Evolutionary conservation across 2,329 filamentous ascomycete species (phyloP).

Genomic region (Trichoderma pleuroti): DNA sequence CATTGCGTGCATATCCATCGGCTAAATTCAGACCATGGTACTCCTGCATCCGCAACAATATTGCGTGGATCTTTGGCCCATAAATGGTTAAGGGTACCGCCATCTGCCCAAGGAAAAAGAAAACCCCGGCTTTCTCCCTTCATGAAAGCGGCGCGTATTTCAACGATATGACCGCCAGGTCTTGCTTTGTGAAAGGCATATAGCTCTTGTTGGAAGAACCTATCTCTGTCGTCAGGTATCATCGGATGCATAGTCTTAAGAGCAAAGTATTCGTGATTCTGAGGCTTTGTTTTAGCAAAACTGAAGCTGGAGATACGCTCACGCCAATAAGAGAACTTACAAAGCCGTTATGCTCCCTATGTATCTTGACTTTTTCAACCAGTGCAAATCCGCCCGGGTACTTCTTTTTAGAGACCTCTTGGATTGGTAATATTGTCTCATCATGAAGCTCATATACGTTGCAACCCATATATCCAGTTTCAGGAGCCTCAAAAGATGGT

Average conservation of each 20-base stretch:
- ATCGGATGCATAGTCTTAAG: not conserved
- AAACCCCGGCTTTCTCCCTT: not conserved
- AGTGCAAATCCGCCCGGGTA: too few relatives aligned
- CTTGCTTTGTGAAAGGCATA: not conserved
- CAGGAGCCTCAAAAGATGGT: too few relatives aligned
- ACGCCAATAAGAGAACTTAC: not conserved
- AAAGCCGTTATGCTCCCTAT: not conserved
- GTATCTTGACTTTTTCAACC: too few relatives aligned
- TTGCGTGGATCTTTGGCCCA: not conserved
- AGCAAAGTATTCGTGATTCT: not conserved
- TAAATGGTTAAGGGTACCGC: not conserved
- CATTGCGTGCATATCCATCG: not conserved
- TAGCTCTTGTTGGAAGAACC: not conserved
- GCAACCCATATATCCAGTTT: too few relatives aligned
- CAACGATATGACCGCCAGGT: not conserved
- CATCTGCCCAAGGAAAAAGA: not conserved
- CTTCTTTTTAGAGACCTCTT: too few relatives aligned
- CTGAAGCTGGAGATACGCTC: not conserved
- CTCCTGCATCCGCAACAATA: not conserved
- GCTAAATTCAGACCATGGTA: not conserved
- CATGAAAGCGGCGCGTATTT: not conserved
- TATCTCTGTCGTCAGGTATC: not conserved
- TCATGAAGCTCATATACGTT: too few relatives aligned
- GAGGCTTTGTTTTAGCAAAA: not conserved
- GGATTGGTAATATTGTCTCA: too few relatives aligned